Conservation (phyloP, 495 filamentous ascomycete species). For the Annulohypoxylon nitens region DNA sequence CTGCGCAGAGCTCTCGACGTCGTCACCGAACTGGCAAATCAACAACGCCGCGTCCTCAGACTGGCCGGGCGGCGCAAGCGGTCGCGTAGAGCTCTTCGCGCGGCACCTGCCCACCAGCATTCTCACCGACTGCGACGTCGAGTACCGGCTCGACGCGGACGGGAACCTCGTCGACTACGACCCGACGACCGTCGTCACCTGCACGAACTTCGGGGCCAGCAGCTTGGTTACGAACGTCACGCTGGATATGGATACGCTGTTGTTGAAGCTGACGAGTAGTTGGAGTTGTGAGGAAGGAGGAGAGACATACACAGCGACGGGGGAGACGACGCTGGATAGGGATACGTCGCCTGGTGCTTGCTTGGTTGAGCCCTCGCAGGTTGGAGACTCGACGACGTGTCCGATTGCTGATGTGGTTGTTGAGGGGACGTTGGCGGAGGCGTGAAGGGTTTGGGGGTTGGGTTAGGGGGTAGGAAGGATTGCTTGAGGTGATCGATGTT, state of each 20-base stretch:
- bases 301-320: conserved; percentile 33
- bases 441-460: not conserved
- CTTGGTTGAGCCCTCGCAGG: conserved; percentile 34
- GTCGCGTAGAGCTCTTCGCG: conserved; percentile 44
- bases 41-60: conserved; percentile 40
- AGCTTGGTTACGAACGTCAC: conserved; percentile 31
- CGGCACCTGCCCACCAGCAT: conserved; percentile 32
- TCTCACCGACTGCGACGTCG: conserved; percentile 35
- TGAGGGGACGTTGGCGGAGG: conserved; percentile 34
- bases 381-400: conserved; percentile 40
- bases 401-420: conserved; percentile 37
- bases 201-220: conserved; percentile 38
- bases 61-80: conserved; percentile 39
- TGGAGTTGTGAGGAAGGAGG: conserved; percentile 42
- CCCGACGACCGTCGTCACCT: conserved; percentile 20
- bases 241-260: conserved; percentile 39
- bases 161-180: conserved; percentile 39
- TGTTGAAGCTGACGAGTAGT: conserved; percentile 28
- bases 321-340: conserved; percentile 18
- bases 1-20: conserved; percentile 33
- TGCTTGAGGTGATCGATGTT: not conserved
- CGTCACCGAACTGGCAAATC: conserved; percentile 35
- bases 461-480: not conserved
- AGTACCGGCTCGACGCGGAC: conserved; percentile 31
- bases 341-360: conserved; percentile 42